Evolutionary conservation across 1,139 yeast species (phyloP).

Genomic region (Yamadazyma spencermartinsiae): DNA sequence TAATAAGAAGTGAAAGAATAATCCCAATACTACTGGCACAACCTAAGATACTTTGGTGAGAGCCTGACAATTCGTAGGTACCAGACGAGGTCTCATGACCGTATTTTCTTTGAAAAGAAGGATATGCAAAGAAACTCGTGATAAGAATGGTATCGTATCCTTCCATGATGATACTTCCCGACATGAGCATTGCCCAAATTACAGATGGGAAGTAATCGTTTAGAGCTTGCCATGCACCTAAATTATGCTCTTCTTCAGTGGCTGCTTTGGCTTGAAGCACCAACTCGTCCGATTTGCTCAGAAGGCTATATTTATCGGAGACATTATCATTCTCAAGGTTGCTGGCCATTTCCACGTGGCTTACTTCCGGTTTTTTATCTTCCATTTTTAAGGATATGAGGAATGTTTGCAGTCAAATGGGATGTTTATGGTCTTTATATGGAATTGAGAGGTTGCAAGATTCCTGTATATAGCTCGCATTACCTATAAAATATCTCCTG

Average conservation of each 20-base stretch:
- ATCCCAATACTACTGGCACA: constrained; percentile 37
- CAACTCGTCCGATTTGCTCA: constrained; percentile 3
- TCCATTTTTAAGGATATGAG: too few species aligned
- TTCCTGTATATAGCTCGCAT: too few species aligned
- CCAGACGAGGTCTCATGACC: constrained; percentile 35
- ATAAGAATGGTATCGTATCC: constrained; percentile 47
- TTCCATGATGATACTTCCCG: constrained; percentile 45
- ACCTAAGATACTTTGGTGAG: constrained; percentile 45
- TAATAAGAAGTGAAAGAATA: constrained; percentile 36
- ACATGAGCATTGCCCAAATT: constrained; percentile 45
- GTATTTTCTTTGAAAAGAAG: constrained; percentile 37
- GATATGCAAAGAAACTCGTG: constrained; percentile 41
- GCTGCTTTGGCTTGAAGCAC: constrained; percentile 18
- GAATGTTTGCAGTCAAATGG: background rate
- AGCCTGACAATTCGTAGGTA: constrained; percentile 34
- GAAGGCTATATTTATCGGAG: background rate
- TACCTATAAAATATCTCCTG: too few species aligned
- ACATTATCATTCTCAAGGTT: constrained; percentile 5
- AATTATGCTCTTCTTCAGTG: constrained; percentile 19
- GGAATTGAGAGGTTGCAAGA: too few species aligned
- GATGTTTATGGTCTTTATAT: too few species aligned
- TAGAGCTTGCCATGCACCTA: constrained; percentile 19
- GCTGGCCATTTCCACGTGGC: constrained; percentile 7
- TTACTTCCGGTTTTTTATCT: constrained; percentile 4
- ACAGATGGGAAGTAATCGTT: constrained; percentile 32